A percentile compares a stretch with the other conserved stretches of the same genome.
phyloP scores from a whole-genome alignment of 352 stramenopile genomes.

The Phytophthora idaei region DNA sequence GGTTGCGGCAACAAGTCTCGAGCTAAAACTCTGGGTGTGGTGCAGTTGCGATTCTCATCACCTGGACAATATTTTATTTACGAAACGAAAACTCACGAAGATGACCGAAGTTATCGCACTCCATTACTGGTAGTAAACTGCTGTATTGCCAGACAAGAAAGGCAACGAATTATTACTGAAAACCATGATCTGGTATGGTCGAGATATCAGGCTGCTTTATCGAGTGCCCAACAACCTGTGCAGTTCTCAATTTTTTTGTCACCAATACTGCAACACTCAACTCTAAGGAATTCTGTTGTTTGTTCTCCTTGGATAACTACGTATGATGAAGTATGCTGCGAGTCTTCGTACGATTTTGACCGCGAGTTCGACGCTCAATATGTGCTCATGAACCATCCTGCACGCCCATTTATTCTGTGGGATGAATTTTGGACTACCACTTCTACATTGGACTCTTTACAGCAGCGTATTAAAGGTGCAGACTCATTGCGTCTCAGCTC shows the following conservation, averaged over 20 bases:
- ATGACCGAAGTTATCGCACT: constrained; percentile 1
- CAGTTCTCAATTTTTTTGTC: constrained; percentile 36
- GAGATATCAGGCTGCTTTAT: constrained; percentile 18
- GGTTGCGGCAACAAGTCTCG: background rate
- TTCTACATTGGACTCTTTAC: background rate
- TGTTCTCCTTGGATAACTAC: constrained; percentile 27
- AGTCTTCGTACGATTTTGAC: constrained; percentile 32
- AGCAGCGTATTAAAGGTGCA: background rate
- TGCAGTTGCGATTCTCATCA: constrained; percentile 20
- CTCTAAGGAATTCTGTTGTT: constrained; percentile 15
- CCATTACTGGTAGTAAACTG: constrained; percentile 20
- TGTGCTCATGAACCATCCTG: constrained; percentile 9
- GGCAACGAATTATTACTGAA: constrained; percentile 12
- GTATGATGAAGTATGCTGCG: constrained; percentile 3
- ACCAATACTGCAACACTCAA: constrained; percentile 17
- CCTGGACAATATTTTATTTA: constrained; percentile 27
- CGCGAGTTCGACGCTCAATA: constrained; percentile 16
- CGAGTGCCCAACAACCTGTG: constrained; percentile 1
- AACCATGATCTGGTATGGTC: constrained; percentile 18
- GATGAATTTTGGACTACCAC: constrained; percentile 7
- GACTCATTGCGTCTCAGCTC: background rate
- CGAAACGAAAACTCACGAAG: constrained; percentile 1
- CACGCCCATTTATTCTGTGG: constrained; percentile 28
- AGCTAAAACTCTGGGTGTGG: constrained; percentile 11
- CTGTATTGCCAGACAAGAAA: constrained; percentile 15